phyloP scores from a whole-genome alignment of 768 basidiomycete genomes.

The Trametopsis cervina region DNA sequence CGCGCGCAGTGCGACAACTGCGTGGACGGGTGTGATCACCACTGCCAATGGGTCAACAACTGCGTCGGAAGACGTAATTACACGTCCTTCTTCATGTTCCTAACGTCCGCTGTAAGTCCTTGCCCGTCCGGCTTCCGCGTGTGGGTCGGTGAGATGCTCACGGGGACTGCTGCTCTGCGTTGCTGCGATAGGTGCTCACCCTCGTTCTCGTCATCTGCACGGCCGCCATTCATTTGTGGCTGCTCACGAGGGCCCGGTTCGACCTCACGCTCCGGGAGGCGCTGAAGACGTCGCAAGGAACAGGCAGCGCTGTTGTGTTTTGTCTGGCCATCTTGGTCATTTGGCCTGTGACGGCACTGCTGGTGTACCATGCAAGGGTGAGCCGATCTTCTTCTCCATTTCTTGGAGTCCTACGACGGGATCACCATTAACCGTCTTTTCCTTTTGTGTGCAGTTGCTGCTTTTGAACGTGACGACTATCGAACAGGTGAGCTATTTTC shows the following conservation, averaged over 20 bases:
- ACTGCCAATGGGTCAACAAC: conserved; percentile 90
- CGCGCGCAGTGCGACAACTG: conserved; percentile 84
- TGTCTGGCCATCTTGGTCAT: conserved; percentile 62
- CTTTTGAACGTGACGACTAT: conserved; percentile 91
- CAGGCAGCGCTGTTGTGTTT: conserved; percentile 81
- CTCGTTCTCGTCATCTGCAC: conserved; percentile 75
- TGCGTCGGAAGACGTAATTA: conserved; percentile 96
- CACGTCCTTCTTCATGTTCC: conserved; percentile 81
- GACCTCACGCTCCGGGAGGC: conserved; percentile 42
- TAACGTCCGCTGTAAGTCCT: conserved; percentile 64
- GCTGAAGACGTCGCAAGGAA: conserved; percentile 35
- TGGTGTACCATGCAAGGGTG: conserved; percentile 84
- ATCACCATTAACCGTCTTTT: neutral
- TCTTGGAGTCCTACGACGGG: neutral
- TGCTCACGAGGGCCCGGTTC: conserved; percentile 46
- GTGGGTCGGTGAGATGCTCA: conserved; percentile 6
- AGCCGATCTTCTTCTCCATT: conserved; percentile 31
- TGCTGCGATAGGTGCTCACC: conserved; percentile 69
- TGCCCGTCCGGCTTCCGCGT: conserved; percentile 4
- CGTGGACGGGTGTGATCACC: conserved; percentile 92
- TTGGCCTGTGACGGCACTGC: conserved; percentile 76
- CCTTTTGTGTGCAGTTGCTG: conserved; percentile 46
- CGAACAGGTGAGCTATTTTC: conserved; percentile 63
- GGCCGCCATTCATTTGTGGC: conserved; percentile 73
- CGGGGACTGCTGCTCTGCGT: conserved; percentile 9